Conservation (phyloP, 768 basidiomycete genomes). For the Panaeolus papilionaceus region DNA sequence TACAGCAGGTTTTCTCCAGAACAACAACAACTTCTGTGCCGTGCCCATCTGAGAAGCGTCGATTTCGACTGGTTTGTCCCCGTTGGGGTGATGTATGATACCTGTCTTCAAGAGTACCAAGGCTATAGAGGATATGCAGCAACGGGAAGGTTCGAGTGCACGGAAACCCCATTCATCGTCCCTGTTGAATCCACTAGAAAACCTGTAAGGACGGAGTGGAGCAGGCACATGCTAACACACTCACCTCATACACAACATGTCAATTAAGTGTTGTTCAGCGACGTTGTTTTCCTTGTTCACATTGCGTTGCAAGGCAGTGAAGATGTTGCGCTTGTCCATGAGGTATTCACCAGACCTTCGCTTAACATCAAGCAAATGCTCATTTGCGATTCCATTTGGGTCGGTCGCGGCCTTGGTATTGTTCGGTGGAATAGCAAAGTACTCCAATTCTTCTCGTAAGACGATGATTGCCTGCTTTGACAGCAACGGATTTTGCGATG, state of each 20-base stretch:
- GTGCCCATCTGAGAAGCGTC: conserved; percentile 96
- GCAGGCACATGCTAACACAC: conserved; percentile 23
- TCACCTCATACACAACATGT: conserved; percentile 99
- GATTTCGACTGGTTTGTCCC: conserved; percentile 77
- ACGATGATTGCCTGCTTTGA: conserved; percentile 99
- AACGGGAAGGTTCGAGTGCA: conserved; percentile 93
- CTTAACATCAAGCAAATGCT: conserved; percentile 80
- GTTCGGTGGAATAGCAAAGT: conserved; percentile 93
- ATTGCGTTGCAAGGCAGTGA: conserved; percentile 97
- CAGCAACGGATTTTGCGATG: conserved; percentile 89
- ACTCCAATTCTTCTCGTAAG: conserved; percentile 96
- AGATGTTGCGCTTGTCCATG: conserved; percentile 90
- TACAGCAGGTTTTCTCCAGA: conserved; percentile 99
- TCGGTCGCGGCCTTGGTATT: conserved; percentile 68
- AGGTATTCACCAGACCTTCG: conserved; percentile 86
- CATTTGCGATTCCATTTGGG: conserved; percentile 81
- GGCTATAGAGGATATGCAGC: conserved; percentile 98
- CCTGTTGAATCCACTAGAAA: conserved; percentile 87
- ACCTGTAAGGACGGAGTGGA: conserved; percentile 21
- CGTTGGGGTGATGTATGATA: conserved; percentile 77
- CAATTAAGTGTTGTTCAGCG: conserved; percentile 98
- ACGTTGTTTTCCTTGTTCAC: conserved; percentile 99
- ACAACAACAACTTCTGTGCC: conserved; percentile 94
- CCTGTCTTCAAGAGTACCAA: conserved; percentile 98
- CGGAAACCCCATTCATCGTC: conserved; percentile 99